Conservation (phyloP, 179 eudicot genomes). For the Spergularia azorica region DNA sequence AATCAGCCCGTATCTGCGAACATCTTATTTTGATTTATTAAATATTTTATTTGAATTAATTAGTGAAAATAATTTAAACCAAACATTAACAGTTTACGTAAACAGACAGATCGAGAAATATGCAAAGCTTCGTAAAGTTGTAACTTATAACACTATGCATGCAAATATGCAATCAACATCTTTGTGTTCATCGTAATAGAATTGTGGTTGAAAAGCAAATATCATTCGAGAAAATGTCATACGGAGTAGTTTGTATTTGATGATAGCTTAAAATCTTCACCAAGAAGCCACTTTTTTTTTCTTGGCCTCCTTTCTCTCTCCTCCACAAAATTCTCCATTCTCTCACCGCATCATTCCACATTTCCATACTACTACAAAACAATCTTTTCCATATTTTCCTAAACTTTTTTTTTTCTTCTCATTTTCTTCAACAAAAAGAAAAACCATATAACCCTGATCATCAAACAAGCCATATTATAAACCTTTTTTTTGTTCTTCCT, state of each 20-base stretch:
- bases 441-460: slow-evolving; percentile 17
- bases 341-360: neutral
- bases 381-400: neutral
- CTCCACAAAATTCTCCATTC: slow-evolving; percentile 20
- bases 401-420: neutral
- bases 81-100: too few relatives aligned
- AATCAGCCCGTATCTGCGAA: too few relatives aligned
- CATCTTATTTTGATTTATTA: too few relatives aligned
- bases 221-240: neutral
- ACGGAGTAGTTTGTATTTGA: neutral
- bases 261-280: neutral
- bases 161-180: too few relatives aligned
- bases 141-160: too few relatives aligned
- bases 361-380: neutral
- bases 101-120: too few relatives aligned
- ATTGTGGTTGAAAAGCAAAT: too few relatives aligned
- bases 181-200: too few relatives aligned
- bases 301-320: slow-evolving; percentile 28
- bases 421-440: neutral
- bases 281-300: neutral
- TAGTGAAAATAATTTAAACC: too few relatives aligned
- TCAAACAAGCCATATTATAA: neutral
- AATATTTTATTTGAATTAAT: too few relatives aligned
- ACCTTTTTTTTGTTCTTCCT: neutral
- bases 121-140: too few relatives aligned